Conservation (phyloP, 164 flowering plant genomes). For the Santalum album region DNA sequence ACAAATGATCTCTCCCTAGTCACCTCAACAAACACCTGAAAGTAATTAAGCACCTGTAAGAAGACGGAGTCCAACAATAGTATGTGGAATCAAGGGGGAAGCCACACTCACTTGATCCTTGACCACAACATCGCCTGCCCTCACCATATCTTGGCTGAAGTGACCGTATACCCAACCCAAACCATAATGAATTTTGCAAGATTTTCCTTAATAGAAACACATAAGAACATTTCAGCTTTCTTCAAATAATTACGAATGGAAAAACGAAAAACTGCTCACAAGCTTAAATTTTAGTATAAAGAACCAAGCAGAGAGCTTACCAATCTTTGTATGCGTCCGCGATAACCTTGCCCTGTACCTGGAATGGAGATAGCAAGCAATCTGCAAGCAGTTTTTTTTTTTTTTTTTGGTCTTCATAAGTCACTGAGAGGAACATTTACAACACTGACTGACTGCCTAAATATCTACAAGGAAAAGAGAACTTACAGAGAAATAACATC, state of each 20-base stretch:
- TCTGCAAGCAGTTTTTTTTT: constrained; percentile 12
- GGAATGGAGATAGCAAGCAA: constrained; percentile 34
- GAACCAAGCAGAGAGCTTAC: constrained; percentile 13
- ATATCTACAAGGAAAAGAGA: background rate
- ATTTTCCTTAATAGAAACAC: too few relatives aligned
- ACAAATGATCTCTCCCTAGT: too few relatives aligned
- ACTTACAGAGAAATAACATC: constrained; percentile 64
- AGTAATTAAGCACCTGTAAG: background rate
- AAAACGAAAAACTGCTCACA: background rate
- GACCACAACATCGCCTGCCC: constrained; percentile 30
- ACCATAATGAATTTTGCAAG: constrained; percentile 19
- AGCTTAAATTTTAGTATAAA: background rate
- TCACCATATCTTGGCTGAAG: constrained; percentile 31
- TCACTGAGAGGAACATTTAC: background rate
- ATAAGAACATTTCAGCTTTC: too few relatives aligned
- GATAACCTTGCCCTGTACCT: constrained; percentile 34
- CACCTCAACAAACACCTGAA: constrained; percentile 42
- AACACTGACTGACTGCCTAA: background rate
- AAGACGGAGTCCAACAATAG: too few relatives aligned
- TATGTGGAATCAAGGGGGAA: too few relatives aligned
- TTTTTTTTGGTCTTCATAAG: too few relatives aligned
- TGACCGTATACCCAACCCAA: constrained; percentile 37
- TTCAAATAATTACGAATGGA: too few relatives aligned
- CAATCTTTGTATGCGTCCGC: constrained; percentile 28
- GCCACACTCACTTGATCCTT: constrained; percentile 25